A percentile compares a stretch with the other conserved stretches of the same genome.
These are phyloP conservation scores for Pleurotus pulmonarius DNA, from an alignment of 768 basidiomycete genomes.

Conservation along the genomic window DNA sequence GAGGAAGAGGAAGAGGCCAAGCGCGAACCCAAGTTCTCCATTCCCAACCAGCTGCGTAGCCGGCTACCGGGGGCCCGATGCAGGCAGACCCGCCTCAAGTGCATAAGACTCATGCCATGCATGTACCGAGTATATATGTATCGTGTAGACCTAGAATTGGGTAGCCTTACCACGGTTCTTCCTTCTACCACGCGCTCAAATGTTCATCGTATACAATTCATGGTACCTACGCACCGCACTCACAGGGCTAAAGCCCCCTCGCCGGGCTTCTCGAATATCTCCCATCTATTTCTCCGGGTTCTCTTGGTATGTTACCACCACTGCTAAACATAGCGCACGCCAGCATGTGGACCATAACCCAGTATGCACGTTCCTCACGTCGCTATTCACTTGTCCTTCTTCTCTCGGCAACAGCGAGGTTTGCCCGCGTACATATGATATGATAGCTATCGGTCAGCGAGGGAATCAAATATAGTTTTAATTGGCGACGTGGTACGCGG, in stretches of 20 bases:
- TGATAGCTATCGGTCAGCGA: neutral
- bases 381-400: neutral
- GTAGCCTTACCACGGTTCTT: too few relatives aligned
- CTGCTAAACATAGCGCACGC: neutral
- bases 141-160: too few relatives aligned
- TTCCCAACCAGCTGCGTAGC: neutral
- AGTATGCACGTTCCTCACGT: neutral
- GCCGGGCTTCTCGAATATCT: neutral
- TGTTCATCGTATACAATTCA: too few relatives aligned
- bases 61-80: too few relatives aligned
- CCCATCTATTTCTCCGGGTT: neutral
- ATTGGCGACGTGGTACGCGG: too few relatives aligned
- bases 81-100: too few relatives aligned
- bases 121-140: too few relatives aligned
- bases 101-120: too few relatives aligned
- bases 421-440: neutral
- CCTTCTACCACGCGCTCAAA: too few relatives aligned
- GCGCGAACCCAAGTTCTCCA: neutral
- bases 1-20: neutral
- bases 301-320: neutral
- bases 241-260: neutral
- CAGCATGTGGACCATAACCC: neutral
- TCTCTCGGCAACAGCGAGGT: neutral
- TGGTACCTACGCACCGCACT: neutral
- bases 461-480: too few relatives aligned